Conservation (phyloP, 768 basidiomycete genomes). For the Phallus indusiatus region DNA sequence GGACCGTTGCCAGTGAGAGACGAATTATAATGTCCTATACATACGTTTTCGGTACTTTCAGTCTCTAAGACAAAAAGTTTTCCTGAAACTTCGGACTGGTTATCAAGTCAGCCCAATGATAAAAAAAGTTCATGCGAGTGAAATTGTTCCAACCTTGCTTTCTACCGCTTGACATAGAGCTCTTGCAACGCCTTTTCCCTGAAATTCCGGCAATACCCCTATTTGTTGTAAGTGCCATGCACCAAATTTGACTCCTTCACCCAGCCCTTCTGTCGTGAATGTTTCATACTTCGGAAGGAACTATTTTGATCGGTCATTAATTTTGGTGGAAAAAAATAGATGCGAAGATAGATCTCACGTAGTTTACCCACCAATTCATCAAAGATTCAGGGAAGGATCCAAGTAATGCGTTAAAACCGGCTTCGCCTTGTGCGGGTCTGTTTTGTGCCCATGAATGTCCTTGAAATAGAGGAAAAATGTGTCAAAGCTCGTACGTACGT, state of each 20-base stretch:
- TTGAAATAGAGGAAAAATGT: not conserved
- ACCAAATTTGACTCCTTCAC: constrained; percentile 3
- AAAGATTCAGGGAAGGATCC: not conserved
- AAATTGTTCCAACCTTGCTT: not conserved
- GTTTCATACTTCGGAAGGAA: constrained; percentile 5
- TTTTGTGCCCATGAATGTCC: too few species aligned
- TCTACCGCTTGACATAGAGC: not conserved
- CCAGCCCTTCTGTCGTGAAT: not conserved
- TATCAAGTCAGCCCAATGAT: too few species aligned
- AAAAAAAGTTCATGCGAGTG: too few species aligned
- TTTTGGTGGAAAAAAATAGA: not conserved
- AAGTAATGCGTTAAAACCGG: not conserved
- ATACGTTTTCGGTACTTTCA: too few species aligned
- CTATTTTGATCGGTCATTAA: not conserved
- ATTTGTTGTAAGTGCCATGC: constrained; percentile 5
- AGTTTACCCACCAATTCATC: not conserved
- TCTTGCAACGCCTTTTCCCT: not conserved
- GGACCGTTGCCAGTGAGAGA: too few species aligned
- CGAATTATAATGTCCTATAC: too few species aligned
- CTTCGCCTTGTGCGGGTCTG: constrained; percentile 5
- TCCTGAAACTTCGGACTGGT: too few species aligned
- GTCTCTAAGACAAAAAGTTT: too few species aligned
- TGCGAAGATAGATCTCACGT: constrained; percentile 1
- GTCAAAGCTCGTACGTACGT: constrained; percentile 1
- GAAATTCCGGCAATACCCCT: not conserved